Conservation (phyloP, 1,139 yeast species). For the Casaregolazyma lundiana region DNA sequence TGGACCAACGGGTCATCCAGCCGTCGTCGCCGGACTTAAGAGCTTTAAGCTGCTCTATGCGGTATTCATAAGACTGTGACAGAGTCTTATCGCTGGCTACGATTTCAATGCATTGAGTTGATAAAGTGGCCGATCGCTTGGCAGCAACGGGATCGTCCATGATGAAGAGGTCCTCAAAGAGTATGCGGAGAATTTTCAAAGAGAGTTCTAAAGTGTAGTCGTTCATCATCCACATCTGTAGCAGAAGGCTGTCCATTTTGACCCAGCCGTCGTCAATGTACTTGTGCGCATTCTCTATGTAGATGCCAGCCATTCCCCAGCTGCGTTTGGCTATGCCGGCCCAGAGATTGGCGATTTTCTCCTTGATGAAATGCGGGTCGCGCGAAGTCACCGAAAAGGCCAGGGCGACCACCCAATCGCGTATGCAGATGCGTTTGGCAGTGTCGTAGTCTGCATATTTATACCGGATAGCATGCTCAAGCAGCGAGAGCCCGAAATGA, state of each 20-base stretch:
- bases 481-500: slow-evolving; percentile 81
- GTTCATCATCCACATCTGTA: slow-evolving; percentile 67
- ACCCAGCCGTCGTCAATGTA: slow-evolving; percentile 66
- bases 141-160: slow-evolving; percentile 89
- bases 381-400: slow-evolving; percentile 51
- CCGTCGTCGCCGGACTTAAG: slow-evolving; percentile 60
- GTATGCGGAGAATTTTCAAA: slow-evolving; percentile 70
- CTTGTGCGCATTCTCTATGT: slow-evolving; percentile 9
- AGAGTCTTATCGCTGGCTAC: slow-evolving; percentile 69
- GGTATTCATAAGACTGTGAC: slow-evolving; percentile 64
- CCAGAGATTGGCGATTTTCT: slow-evolving; percentile 87
- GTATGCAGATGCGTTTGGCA: slow-evolving; percentile 63
- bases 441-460: slow-evolving; percentile 55
- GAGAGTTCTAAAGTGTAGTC: slow-evolving; percentile 66
- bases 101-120: slow-evolving; percentile 78
- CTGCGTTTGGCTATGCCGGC: slow-evolving; percentile 86
- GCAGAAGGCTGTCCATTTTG: slow-evolving; percentile 75
- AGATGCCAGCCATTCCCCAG: slow-evolving; percentile 59
- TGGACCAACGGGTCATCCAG: slow-evolving; percentile 81
- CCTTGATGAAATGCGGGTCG: slow-evolving; percentile 88
- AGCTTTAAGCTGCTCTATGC: slow-evolving; percentile 39
- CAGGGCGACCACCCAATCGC: slow-evolving; percentile 81
- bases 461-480: slow-evolving; percentile 64
- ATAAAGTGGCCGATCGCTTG: slow-evolving; percentile 69
- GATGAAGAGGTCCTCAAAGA: slow-evolving; percentile 91